Evolutionary conservation across 208 protist genomes (phyloP), one percentile per base, ranked within the genome.

Genomic region (Acanthamoeba lenticulata): DNA sequence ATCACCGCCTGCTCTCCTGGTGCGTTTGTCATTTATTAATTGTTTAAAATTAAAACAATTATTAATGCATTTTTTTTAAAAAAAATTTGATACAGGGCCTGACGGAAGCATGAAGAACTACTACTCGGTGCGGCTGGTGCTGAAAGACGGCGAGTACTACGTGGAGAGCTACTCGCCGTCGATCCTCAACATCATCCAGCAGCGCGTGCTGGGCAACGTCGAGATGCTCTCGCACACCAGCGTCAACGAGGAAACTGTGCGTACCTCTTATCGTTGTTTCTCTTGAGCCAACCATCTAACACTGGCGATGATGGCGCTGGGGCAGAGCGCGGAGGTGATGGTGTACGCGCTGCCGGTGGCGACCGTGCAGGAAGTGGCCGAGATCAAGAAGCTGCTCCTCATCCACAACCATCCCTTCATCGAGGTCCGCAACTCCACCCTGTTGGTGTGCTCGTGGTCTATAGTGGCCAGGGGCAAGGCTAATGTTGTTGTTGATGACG

Each of bases 71-170:
- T 52, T 83, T 45, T 52, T 81, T 38, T 69, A 69, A 38, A 72
- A 32, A n/a, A 13, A 32, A 7, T 13, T 67, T 52, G 15, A 0
- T 29, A 67, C 67, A 77, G 67, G 67, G 4, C 36, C 67, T 29
- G 67, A 77, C 24, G 67, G 67, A 21, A 77, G 36, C 11, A 77
- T 77, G 36, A 77, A 77, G 21, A 44, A 77, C 36, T 98, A 97
- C 85, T 97, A 97, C 62, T 98, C 98, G 93, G 96, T 98, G 1
- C 95, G 96, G 57, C 62, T 98, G 32, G 94, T 96, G 34, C 67
- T 96, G 32, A 94, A 96, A 38, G 69, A 96, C 15, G 95, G 97
- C 65, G 90, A 95, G 27, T 98, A 97, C 90, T 98, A 95, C 88
- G 81, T 98, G n/a, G 96, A 98, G 65, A 96, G 95, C 24, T 57